These are phyloP conservation scores for Saccharomyces kudriavzevii DNA, from an alignment of 805 yeast genomes.

Conservation along the genomic window DNA sequence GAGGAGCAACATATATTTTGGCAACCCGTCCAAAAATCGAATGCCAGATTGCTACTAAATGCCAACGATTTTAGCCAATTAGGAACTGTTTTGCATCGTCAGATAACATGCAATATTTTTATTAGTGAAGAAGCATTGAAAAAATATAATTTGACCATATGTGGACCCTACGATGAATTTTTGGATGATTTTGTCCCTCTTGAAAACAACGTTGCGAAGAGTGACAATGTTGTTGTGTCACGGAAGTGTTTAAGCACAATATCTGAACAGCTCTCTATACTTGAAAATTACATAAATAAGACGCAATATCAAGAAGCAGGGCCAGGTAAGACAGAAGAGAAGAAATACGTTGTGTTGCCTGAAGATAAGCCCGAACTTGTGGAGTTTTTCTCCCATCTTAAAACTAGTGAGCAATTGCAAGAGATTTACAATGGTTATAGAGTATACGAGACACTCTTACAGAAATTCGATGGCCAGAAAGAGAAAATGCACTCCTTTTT, in stretches of 20 bases:
- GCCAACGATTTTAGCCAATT: background rate
- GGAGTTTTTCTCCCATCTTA: background rate
- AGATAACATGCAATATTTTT: background rate
- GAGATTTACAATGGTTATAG: background rate
- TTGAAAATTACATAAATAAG: background rate
- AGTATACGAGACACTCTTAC: background rate
- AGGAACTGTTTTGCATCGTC: background rate
- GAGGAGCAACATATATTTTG: background rate
- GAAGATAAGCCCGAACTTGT: background rate
- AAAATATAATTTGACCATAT: background rate
- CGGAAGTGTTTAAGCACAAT: background rate
- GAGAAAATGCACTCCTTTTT: background rate
- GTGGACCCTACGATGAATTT: background rate
- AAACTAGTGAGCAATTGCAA: background rate
- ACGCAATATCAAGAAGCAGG: background rate
- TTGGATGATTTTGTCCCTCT: background rate
- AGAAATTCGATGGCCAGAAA: background rate
- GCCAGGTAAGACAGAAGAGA: background rate
- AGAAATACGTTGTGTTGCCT: background rate
- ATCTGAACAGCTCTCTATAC: background rate
- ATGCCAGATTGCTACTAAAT: background rate
- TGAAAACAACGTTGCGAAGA: background rate
- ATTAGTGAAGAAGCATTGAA: background rate
- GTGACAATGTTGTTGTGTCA: background rate
- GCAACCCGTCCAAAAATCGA: background rate